phyloP scores from a whole-genome alignment of 2,329 filamentous ascomycete species.

The Lachnellula hyalina region DNA sequence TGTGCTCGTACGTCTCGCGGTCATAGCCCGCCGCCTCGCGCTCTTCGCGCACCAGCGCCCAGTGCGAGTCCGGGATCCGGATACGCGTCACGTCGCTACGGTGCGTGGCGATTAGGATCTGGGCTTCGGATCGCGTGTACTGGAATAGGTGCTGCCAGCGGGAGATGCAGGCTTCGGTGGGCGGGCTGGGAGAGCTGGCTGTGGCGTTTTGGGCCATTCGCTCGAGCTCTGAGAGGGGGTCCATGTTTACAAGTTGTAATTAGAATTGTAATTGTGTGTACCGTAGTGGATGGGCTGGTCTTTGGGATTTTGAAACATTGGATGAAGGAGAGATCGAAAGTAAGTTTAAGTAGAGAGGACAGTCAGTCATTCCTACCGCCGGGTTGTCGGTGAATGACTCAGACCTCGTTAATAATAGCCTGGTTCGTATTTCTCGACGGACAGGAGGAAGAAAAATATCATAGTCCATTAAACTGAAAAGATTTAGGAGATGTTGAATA shows the following conservation, averaged over 20 bases:
- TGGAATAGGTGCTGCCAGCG: not conserved
- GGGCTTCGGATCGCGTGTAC: not conserved
- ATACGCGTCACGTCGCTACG: not conserved
- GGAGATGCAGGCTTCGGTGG: not conserved
- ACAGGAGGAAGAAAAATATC: too few relatives aligned
- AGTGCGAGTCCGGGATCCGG: not conserved
- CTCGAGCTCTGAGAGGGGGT: not conserved
- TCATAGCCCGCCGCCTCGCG: not conserved
- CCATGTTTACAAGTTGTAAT: constrained; percentile 1
- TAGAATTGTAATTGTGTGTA: too few relatives aligned
- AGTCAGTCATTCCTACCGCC: too few relatives aligned
- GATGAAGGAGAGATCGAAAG: too few relatives aligned
- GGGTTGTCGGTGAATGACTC: too few relatives aligned
- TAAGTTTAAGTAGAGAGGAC: too few relatives aligned
- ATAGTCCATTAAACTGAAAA: too few relatives aligned
- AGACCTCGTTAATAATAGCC: too few relatives aligned
- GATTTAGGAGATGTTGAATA: too few relatives aligned
- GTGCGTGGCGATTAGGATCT: not conserved
- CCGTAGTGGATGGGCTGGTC: too few relatives aligned
- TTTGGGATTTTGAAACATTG: too few relatives aligned
- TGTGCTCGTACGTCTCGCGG: not conserved
- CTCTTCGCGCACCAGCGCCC: not conserved
- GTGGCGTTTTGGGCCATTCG: not conserved
- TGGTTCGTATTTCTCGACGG: too few relatives aligned
- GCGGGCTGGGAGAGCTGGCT: not conserved